These are phyloP conservation scores for Artemisia tridentata DNA, from an alignment of 129 eudicot genomes.

Conservation along the genomic window DNA sequence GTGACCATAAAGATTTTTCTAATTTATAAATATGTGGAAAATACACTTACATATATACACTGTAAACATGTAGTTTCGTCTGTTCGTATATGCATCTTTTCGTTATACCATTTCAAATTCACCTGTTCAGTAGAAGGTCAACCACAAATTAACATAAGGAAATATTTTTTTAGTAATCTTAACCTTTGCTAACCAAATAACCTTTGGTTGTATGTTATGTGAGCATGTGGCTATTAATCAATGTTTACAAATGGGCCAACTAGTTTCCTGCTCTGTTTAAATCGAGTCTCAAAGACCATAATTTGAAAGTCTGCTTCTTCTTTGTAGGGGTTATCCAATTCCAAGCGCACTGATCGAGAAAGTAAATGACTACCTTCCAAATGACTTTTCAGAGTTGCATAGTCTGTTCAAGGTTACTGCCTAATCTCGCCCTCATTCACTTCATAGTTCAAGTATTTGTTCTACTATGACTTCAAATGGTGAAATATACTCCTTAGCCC, in stretches of 20 bases:
- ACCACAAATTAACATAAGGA: too few relatives aligned
- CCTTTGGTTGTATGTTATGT: too few relatives aligned
- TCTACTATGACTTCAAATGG: not conserved
- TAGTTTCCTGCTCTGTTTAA: not conserved
- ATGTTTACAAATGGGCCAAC: not conserved
- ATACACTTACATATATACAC: not conserved
- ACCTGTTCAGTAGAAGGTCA: too few relatives aligned
- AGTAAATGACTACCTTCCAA: constrained; percentile 76
- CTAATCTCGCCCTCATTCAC: not conserved
- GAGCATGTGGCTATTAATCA: not conserved
- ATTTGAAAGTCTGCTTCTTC: constrained; percentile 8
- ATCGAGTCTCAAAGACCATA: not conserved
- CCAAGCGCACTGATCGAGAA: constrained; percentile 68
- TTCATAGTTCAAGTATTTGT: not conserved
- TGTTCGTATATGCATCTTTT: too few relatives aligned
- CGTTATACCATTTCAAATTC: too few relatives aligned
- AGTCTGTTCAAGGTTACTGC: constrained; percentile 52
- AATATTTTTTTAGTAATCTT: too few relatives aligned
- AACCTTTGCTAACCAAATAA: too few relatives aligned
- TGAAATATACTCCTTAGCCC: not conserved
- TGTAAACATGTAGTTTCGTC: too few relatives aligned
- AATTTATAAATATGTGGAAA: not conserved
- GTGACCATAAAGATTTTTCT: not conserved
- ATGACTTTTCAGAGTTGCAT: constrained; percentile 51
- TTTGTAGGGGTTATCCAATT: constrained; percentile 88